Evolutionary conservation across 2,329 filamentous ascomycete genomes (phyloP), one percentile per base, ranked within the genome.

Genomic region (Cladophialophora chaetospira): DNA sequence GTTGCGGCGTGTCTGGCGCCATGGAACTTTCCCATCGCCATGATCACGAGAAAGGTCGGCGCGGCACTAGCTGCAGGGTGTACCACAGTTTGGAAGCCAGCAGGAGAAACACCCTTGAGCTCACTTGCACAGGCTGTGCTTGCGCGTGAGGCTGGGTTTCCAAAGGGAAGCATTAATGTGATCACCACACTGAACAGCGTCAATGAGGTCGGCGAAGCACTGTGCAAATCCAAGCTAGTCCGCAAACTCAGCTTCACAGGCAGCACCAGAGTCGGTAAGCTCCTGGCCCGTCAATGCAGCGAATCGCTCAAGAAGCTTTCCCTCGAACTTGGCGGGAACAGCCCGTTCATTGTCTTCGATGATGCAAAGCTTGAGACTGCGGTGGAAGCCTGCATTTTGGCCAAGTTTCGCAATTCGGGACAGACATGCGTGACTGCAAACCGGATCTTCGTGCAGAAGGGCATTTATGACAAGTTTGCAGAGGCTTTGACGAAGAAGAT

Each of bases 11-110:
- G 94, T 48, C 90, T 95, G 61, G 91, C 89, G 8, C 91, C 91
- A 72, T 94, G 90, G 91, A 95, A 96, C 75, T 95, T 95, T 68
- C 88, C 88, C 10, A 84, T 86, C 2, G 87, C 87, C 47, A 90
- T 90, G 87, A 84, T 89, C 63, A 64, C 70, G 28, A 63, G 71
- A 8, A 72, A 73, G 45, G 66, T 67, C 9, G 69, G 64, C 10
- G 66, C 70, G 19, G 72, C 73, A 2, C 64, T 75, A 13, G 72
- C 72, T 3, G 71, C 72, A 3, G 73, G 72, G 5, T 74, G 71
- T 54, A 71, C 71, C 0, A 69, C 72, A 25, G 70, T 75, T 15
- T 64, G 70, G 35, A 75, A 75, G 50, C 66, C 72, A 1, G 68
- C 69, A 8, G 66, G 69, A 21, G 68, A 72, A 55, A 74, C 72